Conservation (phyloP, 208 protist species). For the Trichomonas tenax region DNA sequence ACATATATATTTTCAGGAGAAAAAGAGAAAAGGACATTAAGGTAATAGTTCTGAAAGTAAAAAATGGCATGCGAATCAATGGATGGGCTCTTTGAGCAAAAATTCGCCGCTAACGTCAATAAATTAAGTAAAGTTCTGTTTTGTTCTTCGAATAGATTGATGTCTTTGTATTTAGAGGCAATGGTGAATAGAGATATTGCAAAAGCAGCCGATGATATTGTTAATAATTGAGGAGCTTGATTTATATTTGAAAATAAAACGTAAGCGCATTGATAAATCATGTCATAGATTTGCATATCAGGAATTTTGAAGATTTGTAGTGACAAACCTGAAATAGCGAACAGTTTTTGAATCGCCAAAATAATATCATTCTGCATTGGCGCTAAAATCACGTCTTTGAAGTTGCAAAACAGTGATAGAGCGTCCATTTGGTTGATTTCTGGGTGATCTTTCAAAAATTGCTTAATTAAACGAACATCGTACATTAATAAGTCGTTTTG, state of each 20-base stretch:
- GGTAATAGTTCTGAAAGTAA: neutral
- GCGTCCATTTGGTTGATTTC: neutral
- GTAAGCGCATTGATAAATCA: neutral
- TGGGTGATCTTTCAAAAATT: neutral
- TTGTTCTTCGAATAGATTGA: neutral
- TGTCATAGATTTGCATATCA: neutral
- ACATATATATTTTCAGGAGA: neutral
- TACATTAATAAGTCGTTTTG: neutral
- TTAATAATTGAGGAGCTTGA: neutral
- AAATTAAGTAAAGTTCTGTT: neutral
- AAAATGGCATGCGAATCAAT: neutral
- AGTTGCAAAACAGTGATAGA: neutral
- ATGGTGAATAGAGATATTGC: neutral
- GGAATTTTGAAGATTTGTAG: neutral
- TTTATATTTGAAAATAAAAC: neutral
- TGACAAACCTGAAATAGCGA: neutral
- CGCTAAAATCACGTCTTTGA: neutral
- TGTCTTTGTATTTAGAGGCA: neutral
- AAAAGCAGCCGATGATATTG: neutral
- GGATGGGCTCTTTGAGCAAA: neutral
- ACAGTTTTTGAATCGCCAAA: neutral
- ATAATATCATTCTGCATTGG: neutral
- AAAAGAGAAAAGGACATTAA: neutral
- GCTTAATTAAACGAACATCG: neutral
- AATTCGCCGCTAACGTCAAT: neutral